These are phyloP conservation scores for Chaetomiaceae sp. DNA, from an alignment of 2,329 filamentous ascomycete genomes.

Conservation along the genomic window DNA sequence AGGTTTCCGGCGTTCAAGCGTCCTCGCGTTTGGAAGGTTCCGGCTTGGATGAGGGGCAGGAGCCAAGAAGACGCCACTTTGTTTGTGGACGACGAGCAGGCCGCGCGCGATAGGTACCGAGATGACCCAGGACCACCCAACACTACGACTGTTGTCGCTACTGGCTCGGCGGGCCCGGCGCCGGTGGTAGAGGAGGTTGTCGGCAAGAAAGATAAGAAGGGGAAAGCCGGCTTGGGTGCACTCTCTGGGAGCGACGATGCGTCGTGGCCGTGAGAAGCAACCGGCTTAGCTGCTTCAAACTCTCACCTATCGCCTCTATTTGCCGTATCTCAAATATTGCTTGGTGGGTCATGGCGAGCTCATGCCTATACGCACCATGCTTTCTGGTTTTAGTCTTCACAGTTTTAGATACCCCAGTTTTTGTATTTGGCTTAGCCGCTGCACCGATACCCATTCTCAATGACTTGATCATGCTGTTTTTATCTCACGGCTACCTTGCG, in stretches of 20 bases:
- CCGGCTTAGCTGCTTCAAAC: background rate
- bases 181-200: slow-evolving; percentile 18
- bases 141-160: slow-evolving; percentile 6
- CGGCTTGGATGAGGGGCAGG: slow-evolving; percentile 10
- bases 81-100: slow-evolving; percentile 16
- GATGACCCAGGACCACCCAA: slow-evolving; percentile 12
- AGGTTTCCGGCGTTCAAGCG: slow-evolving; percentile 7
- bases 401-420: background rate
- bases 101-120: slow-evolving; percentile 13
- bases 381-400: too few species aligned
- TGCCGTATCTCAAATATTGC: too few species aligned
- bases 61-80: slow-evolving; percentile 9
- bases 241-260: slow-evolving; percentile 10
- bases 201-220: slow-evolving; percentile 16
- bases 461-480: too few species aligned
- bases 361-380: too few species aligned
- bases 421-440: background rate
- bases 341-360: too few species aligned
- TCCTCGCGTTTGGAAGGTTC: slow-evolving; percentile 7
- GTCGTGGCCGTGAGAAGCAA: slow-evolving; percentile 2
- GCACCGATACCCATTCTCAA: too few species aligned
- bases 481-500: too few species aligned
- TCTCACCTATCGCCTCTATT: background rate
- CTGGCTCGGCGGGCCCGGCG: slow-evolving; percentile 3
- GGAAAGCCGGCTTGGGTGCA: background rate